Evolutionary conservation across 2,329 filamentous ascomycete species (phyloP), one percentile per base, ranked within the genome.

Genomic region (Penicillium rolfsii): DNA sequence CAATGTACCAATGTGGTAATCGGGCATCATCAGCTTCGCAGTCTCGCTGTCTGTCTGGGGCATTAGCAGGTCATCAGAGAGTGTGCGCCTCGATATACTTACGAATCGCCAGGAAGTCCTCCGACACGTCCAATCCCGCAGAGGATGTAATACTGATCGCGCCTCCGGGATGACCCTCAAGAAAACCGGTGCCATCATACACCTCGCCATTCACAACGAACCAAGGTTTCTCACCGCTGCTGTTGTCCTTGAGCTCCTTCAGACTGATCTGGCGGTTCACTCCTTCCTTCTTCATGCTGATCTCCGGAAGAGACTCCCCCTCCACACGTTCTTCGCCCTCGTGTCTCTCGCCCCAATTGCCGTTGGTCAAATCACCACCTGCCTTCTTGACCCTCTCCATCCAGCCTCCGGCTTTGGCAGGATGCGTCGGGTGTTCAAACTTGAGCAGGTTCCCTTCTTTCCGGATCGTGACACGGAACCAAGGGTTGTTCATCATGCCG

Each of bases 401-500:
- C 93, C 93, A 97, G 0, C 93, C 93, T 14, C 91, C 91, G 0
- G 89, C 84, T 65, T 89, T 88, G 0, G 89, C 88, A 6, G 93
- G 91, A 64, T 93, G 89, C 2, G 92, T 96, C 0, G 93, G 93
- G 69, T 97, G 93, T 74, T 97, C 93, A 67, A 97, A 97, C 5
- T 86, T 83, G 45, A 97, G 77, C 7, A 72, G 76, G 16, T 85
- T 81, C 0, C 81, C 82, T 61, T 93, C 88, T 58, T 87, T 88
- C 55, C 87, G 85, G 57, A 97, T 90, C 1, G 88, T 86, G 0
- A 97, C 85, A 5, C 93, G 84, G 75, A 90, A 97, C 93, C 93
- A 97, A 0, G 91, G 91, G 69, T 97, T 97, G 77, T 97, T 97
- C 93, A 97, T 97, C 93, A 97, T 97, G 0, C 93, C 93, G 41